Conservation (phyloP, 2,329 filamentous ascomycete species). For the Colletotrichum brevisporum region DNA sequence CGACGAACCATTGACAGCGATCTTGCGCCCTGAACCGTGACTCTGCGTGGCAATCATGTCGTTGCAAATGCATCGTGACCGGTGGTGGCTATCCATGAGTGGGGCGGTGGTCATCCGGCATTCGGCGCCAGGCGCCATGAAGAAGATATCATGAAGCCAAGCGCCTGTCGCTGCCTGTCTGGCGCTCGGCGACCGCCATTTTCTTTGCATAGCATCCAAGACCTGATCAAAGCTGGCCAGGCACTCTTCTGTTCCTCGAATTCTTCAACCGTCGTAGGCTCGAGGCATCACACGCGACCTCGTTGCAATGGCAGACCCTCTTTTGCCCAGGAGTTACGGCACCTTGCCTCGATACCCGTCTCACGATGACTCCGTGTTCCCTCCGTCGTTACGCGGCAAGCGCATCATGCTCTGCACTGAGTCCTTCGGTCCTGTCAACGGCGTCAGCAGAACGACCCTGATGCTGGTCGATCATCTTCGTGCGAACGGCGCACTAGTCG, state of each 20-base stretch:
- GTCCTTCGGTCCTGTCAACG: conserved; percentile 80
- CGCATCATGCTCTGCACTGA: conserved; percentile 78
- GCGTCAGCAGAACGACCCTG: conserved; percentile 79
- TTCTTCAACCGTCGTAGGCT: conserved; percentile 9
- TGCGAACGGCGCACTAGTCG: conserved; percentile 73
- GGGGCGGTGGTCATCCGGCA: background rate
- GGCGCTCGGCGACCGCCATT: background rate
- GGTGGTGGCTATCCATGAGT: background rate
- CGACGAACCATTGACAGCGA: background rate
- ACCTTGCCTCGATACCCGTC: conserved; percentile 30
- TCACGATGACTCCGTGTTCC: conserved; percentile 62
- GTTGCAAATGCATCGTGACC: background rate
- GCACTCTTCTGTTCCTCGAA: background rate
- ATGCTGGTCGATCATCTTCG: conserved; percentile 78
- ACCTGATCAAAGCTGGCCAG: background rate
- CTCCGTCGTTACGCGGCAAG: conserved; percentile 67
- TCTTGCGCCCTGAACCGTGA: background rate
- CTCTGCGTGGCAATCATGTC: conserved; percentile 3
- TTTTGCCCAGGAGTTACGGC: conserved; percentile 24
- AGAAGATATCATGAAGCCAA: conserved; percentile 34
- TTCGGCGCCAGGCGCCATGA: background rate
- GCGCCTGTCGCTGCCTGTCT: background rate
- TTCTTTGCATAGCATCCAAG: background rate
- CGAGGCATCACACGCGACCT: background rate
- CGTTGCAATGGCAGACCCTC: conserved; percentile 19